phyloP scores from a whole-genome alignment of 2,329 filamentous ascomycete genomes.

The Furcasterigmium sp. region DNA sequence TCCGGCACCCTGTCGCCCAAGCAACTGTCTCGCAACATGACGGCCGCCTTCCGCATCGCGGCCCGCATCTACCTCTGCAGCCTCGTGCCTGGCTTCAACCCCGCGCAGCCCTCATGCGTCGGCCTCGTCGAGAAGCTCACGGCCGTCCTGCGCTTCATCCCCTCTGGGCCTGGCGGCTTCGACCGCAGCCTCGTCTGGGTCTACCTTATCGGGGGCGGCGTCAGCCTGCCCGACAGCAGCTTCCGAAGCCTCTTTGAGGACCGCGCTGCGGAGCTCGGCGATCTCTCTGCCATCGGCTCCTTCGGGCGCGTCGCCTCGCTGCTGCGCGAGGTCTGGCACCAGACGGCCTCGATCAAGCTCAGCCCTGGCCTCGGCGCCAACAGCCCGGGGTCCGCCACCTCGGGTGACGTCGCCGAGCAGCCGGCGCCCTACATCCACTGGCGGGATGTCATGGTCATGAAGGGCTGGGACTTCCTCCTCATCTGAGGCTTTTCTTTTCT shows the following conservation, averaged over 20 bases:
- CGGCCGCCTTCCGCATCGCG: constrained; percentile 82
- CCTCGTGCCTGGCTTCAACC: constrained; percentile 82
- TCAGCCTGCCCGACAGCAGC: constrained; percentile 63
- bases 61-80: constrained; percentile 97
- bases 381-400: constrained; percentile 25
- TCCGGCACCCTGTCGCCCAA: constrained; percentile 75
- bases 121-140: constrained; percentile 75
- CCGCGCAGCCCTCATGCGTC: constrained; percentile 66
- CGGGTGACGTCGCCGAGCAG: background rate
- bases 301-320: constrained; percentile 79
- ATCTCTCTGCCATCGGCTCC: constrained; percentile 73
- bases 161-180: constrained; percentile 73
- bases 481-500: constrained; percentile 48
- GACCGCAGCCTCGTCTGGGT: constrained; percentile 93
- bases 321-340: constrained; percentile 78
- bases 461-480: constrained; percentile 88
- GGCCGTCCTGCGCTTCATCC: constrained; percentile 73
- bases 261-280: constrained; percentile 68
- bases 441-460: constrained; percentile 88
- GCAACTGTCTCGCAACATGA: constrained; percentile 84
- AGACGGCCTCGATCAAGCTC: constrained; percentile 54
- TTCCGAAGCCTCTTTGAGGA: constrained; percentile 78
- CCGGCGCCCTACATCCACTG: constrained; percentile 71
- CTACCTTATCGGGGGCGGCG: constrained; percentile 78
- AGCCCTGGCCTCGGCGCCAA: constrained; percentile 25